These are phyloP conservation scores for Pseudoneurospora amorphoporcata DNA, from an alignment of 495 filamentous ascomycete species.

Conservation along the genomic window DNA sequence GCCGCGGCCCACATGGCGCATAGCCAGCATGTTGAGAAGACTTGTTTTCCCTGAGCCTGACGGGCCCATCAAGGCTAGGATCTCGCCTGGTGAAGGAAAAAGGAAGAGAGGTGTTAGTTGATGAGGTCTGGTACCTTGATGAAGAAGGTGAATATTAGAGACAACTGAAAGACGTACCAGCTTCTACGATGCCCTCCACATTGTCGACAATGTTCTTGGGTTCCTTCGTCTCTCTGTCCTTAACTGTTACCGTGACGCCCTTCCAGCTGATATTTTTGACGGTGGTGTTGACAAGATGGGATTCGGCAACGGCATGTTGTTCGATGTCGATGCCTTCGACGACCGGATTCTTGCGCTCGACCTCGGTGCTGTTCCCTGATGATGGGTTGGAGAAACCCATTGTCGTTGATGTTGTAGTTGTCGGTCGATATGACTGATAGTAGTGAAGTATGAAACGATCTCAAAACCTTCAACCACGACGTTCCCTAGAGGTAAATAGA, in stretches of 20 bases:
- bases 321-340: conserved; percentile 14
- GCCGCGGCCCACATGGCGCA: background rate
- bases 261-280: conserved; percentile 47
- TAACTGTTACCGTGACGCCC: conserved; percentile 54
- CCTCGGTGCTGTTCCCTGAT: conserved; percentile 7
- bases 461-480: background rate
- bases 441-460: background rate
- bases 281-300: conserved; percentile 27
- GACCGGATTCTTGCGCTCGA: conserved; percentile 2
- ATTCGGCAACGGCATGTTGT: conserved; percentile 14
- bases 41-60: conserved; percentile 72
- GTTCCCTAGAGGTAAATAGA: background rate
- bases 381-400: conserved; percentile 1
- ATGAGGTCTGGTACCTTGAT: background rate
- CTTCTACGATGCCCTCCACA: conserved; percentile 41
- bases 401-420: background rate
- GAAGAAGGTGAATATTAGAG: background rate
- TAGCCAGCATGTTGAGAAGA: conserved; percentile 43
- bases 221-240: conserved; percentile 53
- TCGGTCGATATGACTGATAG: background rate
- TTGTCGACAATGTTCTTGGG: conserved; percentile 44
- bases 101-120: background rate
- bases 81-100: conserved; percentile 43
- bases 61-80: conserved; percentile 69
- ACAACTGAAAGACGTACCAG: conserved; percentile 20